Evolutionary conservation across 2,329 filamentous ascomycete species (phyloP), one percentile per base, ranked within the genome.

Genomic region (Dothidotthia symphoricarpi): DNA sequence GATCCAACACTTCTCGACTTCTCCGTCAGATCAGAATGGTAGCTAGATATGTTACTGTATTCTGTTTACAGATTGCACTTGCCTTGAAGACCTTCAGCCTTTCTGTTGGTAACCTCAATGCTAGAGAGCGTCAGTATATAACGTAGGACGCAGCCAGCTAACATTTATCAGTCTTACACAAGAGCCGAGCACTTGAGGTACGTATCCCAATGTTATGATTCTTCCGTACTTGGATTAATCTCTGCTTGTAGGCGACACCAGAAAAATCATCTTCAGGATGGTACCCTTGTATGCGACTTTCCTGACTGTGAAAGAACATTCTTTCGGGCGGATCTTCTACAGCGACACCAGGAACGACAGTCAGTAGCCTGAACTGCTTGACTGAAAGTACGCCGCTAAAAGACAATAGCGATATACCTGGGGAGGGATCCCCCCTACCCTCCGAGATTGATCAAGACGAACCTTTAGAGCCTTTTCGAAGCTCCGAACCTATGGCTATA

Each of bases 131-230:
- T 14, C 10, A 28, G 4, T n/a, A n/a, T 14, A 15, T 26, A 22
- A 22, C 19, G 19, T 9, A 6, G 9, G 19, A 22, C 5, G 9
- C 5, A 22, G 19, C 5, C 5, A 22, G 34, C 61, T 66, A 34
- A 64, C 50, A 13, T n/a, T 24, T 9, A n/a, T 12, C 16, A 73
- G 70, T 68, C 66, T 10, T 74, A 74, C 49, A 73, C 71, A 10
- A 63, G 71, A 25, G 70, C 69, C 15, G 71, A 74, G 47, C 71
- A 74, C 41, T 47, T 74, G 24, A 68, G 69, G 69, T 71, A 49
- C 30, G 51, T 15, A 13, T 6, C 6, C 17, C 27, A 10, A 6
- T 17, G 22, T 11, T 12, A 27, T 16, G 10, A 15, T 1, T 6
- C 6, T 16, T 24, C 12, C 3, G 8, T 6, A 5, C n/a, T 12